These are phyloP conservation scores for Fusarium paranaense DNA, from an alignment of 2,329 filamentous ascomycete genomes.

Conservation along the genomic window DNA sequence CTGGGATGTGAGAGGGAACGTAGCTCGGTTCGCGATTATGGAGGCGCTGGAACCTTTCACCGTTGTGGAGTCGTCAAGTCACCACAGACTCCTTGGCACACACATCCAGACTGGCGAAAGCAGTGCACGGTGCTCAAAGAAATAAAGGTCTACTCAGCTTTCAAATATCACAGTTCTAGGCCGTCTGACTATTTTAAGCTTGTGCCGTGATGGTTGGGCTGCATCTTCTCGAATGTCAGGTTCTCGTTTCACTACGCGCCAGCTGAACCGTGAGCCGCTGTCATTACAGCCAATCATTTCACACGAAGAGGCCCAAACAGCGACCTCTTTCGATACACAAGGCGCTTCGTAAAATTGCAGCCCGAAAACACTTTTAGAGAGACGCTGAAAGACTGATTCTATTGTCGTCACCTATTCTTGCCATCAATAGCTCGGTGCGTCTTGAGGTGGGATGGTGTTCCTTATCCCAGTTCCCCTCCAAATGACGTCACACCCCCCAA, in stretches of 20 bases:
- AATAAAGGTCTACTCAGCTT: background rate
- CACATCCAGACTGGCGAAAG: background rate
- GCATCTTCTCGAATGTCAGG: background rate
- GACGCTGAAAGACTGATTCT: background rate
- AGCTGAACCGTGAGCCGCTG: conserved; percentile 13
- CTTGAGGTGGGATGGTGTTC: background rate
- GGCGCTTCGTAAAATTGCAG: conserved; percentile 29
- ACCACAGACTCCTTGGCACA: background rate
- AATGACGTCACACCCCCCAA: conserved; percentile 27
- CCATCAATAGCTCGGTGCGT: background rate
- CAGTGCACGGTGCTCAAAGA: background rate
- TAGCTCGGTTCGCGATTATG: background rate
- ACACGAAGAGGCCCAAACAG: conserved; percentile 11
- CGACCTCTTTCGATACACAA: conserved; percentile 17
- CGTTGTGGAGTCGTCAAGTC: background rate
- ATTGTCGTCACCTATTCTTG: background rate
- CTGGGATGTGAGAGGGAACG: background rate
- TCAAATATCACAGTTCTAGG: background rate
- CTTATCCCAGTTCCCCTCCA: background rate
- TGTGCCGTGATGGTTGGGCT: conserved; percentile 10
- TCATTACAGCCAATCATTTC: conserved; percentile 29
- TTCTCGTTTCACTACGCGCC: conserved; percentile 33
- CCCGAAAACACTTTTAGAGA: background rate
- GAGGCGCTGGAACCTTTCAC: background rate
- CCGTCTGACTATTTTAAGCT: conserved; percentile 13